Conservation (phyloP, 345 rosid genomes). For the Syzygium grande region DNA sequence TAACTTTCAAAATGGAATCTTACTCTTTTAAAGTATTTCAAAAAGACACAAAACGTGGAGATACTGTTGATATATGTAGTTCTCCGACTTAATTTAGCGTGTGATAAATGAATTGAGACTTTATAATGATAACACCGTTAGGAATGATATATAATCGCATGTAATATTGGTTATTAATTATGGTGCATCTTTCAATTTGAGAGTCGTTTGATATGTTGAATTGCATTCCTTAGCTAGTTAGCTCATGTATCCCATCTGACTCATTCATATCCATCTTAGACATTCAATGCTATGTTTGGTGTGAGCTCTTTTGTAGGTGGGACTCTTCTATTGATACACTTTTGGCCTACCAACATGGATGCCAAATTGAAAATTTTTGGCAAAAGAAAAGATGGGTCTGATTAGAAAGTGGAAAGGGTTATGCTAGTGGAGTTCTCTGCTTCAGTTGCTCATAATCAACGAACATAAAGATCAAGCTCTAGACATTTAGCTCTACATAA, state of each 20-base stretch:
- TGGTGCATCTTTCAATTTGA: neutral
- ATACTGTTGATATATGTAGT: neutral
- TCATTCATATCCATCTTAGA: neutral
- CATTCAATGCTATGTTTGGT: neutral
- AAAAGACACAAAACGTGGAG: neutral
- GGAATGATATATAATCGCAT: neutral
- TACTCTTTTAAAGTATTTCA: neutral
- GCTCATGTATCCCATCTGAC: neutral
- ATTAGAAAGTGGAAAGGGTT: neutral
- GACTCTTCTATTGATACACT: neutral
- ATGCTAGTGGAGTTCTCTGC: neutral
- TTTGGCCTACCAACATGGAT: neutral
- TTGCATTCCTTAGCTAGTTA: neutral
- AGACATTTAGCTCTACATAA: neutral
- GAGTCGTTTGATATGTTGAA: neutral
- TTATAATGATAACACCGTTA: fast-evolving
- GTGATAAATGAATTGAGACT: fast-evolving
- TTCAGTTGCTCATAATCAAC: neutral
- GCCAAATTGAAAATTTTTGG: neutral
- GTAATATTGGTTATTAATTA: neutral
- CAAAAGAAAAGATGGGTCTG: neutral
- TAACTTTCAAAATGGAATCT: neutral
- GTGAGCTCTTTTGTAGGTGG: neutral
- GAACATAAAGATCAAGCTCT: neutral
- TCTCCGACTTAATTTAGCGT: neutral